Base-by-base conservation (phyloP, 2,329 filamentous ascomycete species). In the Shiraia bambusicola region DNA sequence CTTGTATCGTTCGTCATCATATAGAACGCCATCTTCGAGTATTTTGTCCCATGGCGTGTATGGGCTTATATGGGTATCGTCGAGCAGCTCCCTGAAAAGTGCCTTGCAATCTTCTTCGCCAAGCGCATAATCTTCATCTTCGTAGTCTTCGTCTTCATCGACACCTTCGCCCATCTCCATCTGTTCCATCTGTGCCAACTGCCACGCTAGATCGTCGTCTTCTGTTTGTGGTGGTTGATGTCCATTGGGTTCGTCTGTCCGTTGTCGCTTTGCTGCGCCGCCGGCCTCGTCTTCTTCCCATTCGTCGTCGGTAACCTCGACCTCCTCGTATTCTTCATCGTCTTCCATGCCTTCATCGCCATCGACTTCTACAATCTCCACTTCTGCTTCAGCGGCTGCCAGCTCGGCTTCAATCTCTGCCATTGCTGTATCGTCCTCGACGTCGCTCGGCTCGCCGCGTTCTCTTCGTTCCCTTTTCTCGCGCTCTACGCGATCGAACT, bases 21-120 rank as follows among this genome's bases (percentile, higher is more conserved):
- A 77, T 28, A 98, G 80, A 42, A 80, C 81, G 17, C 86, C 87
- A 49, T 92, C 86, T 51, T 95, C 87, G 15, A 96, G 79, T 4
- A 96, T 74, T 50, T 86, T 92, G 34, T 97, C 91, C 89, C 92
- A 98, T 0, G 90, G 84, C 19, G 83, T 87, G 71, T 90, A 98
- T 0, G 93, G 93, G 59, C 83, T 95, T 66, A 95, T 84, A 34
- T 77, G 74, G 56, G 82, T 82, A 66, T 97, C 92, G 60, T 90
- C 83, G 14, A 98, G 80, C 25, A 98, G 75, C 59, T 95, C 88
- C 42, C 84, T 86, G 74, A 96, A 96, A 0, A 95, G 74, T 1
- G 82, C 82, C 27, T 79, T 79, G 11, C 88, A 83, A 59, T 97
- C 91, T 39, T 86, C 82, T 27, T 88, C 80, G 1, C 85, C 86